These are phyloP conservation scores for Dentipellis sp. DNA, from an alignment of 768 basidiomycete genomes.

Conservation along the genomic window DNA sequence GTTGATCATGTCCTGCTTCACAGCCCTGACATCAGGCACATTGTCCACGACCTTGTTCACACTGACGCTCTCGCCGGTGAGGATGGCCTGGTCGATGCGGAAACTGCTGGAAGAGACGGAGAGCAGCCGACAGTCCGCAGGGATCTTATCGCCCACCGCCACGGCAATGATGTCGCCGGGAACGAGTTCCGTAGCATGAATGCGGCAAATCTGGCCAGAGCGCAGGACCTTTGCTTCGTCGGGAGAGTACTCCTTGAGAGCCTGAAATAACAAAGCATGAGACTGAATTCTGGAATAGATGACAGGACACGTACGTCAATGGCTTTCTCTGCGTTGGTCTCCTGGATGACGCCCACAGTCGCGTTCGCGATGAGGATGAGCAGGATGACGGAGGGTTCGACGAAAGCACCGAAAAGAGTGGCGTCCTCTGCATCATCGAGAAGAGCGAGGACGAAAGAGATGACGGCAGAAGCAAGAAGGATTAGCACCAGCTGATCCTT, in stretches of 20 bases:
- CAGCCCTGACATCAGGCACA: conserved; percentile 68
- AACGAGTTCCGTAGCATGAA: conserved; percentile 85
- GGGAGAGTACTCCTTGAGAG: conserved; percentile 93
- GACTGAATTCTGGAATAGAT: neutral
- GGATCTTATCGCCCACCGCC: conserved; percentile 90
- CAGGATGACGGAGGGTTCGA: conserved; percentile 91
- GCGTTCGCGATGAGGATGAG: conserved; percentile 96
- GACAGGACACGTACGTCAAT: conserved; percentile 70
- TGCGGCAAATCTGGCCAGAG: conserved; percentile 52
- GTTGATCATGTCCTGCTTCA: conserved; percentile 98
- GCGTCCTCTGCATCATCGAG: conserved; percentile 70
- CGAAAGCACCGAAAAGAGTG: conserved; percentile 74
- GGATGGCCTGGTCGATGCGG: conserved; percentile 90
- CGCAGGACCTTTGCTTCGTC: conserved; percentile 92
- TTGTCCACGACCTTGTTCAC: conserved; percentile 71
- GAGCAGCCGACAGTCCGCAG: conserved; percentile 87
- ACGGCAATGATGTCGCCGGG: conserved; percentile 91
- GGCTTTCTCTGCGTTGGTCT: conserved; percentile 91
- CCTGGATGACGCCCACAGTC: conserved; percentile 95
- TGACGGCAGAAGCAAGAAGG: conserved; percentile 84
- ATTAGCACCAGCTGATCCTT: conserved; percentile 98
- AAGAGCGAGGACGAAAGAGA: conserved; percentile 88
- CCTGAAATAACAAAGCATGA: conserved; percentile 36
- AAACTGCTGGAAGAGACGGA: conserved; percentile 91
- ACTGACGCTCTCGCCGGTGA: conserved; percentile 89